Conservation (phyloP, 495 filamentous ascomycete genomes). For the Evansstolkia leycettana region DNA sequence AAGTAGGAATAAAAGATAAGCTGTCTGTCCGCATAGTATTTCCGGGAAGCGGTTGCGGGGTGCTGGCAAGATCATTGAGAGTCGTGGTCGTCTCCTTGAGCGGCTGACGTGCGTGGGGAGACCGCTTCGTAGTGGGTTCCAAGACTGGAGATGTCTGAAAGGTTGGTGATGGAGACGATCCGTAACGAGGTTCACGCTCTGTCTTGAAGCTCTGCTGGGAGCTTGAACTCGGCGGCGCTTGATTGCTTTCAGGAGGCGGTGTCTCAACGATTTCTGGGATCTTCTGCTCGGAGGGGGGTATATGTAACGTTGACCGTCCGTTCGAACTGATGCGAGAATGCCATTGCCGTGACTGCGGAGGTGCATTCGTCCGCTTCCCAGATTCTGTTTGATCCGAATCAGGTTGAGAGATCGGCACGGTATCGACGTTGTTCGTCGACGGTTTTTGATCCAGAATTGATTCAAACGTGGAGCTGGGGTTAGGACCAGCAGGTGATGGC, state of each 20-base stretch:
- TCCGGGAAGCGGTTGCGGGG: slow-evolving; percentile 47
- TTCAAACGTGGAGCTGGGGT: slow-evolving; percentile 16
- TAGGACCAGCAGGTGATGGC: slow-evolving; percentile 9
- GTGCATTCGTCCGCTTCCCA: slow-evolving; percentile 6
- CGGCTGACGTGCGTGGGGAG: slow-evolving; percentile 12
- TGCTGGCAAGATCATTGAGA: slow-evolving; percentile 26
- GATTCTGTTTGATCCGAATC: slow-evolving; percentile 4
- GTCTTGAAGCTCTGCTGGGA: slow-evolving; percentile 24
- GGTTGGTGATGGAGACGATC: slow-evolving; percentile 18
- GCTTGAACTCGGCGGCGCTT: slow-evolving; percentile 13
- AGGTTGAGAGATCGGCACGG: slow-evolving; percentile 4
- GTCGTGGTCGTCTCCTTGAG: slow-evolving; percentile 17
- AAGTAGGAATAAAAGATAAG: slow-evolving; percentile 74
- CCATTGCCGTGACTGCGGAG: slow-evolving; percentile 26
- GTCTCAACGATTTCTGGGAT: slow-evolving; percentile 63
- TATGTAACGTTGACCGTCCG: slow-evolving; percentile 31
- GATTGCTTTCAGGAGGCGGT: slow-evolving; percentile 31
- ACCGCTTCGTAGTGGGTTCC: slow-evolving; percentile 15
- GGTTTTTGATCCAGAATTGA: slow-evolving; percentile 17
- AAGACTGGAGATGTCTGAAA: slow-evolving; percentile 12
- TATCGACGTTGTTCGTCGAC: slow-evolving; percentile 13
- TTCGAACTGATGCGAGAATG: slow-evolving; percentile 33
- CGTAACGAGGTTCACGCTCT: slow-evolving; percentile 45
- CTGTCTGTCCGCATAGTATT: slow-evolving; percentile 62
- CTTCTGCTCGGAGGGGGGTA: slow-evolving; percentile 25